A percentile compares a stretch with the other conserved stretches of the same genome.
phyloP scores from a whole-genome alignment of 176 grass and related monocot species.

The Carex littledalei region DNA sequence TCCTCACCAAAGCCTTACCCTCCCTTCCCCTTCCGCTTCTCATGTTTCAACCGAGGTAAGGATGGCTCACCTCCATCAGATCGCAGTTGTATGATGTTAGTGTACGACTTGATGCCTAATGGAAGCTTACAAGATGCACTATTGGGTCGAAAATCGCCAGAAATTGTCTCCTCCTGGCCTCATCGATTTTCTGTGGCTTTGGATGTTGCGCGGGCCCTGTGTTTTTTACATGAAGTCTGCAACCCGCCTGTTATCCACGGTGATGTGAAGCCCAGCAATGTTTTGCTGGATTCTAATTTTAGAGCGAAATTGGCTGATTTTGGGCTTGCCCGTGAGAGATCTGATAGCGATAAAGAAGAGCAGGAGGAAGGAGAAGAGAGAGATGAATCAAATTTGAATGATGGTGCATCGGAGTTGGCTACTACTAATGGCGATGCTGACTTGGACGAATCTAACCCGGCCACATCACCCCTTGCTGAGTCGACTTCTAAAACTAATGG shows the following conservation, averaged over 20 bases:
- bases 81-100: conserved; percentile 60
- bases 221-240: conserved; percentile 66
- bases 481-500: conserved; percentile 57
- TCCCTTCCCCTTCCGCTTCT: conserved; percentile 18
- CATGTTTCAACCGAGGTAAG: neutral
- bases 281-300: conserved; percentile 63
- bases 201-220: conserved; percentile 75
- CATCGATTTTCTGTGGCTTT: conserved; percentile 59
- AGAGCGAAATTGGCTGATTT: conserved; percentile 82
- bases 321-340: conserved; percentile 61
- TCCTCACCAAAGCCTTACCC: conserved; percentile 25
- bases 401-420: conserved; percentile 47
- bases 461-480: conserved; percentile 52
- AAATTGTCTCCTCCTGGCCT: conserved; percentile 53
- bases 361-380: conserved; percentile 24
- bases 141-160: conserved; percentile 55
- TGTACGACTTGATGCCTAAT: conserved; percentile 96
- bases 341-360: conserved; percentile 35
- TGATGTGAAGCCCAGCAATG: conserved; percentile 95
- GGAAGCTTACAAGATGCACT: conserved; percentile 92
- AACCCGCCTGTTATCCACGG: conserved; percentile 85
- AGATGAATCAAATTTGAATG: conserved; percentile 39
- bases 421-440: conserved; percentile 25
- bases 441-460: conserved; percentile 42
- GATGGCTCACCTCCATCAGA: neutral